Percentiles rank a stretch among this genome's conserved stretches.
Evolutionary conservation across 306 rosid species (phyloP).

Genomic region (Trichosanthes truncata): DNA sequence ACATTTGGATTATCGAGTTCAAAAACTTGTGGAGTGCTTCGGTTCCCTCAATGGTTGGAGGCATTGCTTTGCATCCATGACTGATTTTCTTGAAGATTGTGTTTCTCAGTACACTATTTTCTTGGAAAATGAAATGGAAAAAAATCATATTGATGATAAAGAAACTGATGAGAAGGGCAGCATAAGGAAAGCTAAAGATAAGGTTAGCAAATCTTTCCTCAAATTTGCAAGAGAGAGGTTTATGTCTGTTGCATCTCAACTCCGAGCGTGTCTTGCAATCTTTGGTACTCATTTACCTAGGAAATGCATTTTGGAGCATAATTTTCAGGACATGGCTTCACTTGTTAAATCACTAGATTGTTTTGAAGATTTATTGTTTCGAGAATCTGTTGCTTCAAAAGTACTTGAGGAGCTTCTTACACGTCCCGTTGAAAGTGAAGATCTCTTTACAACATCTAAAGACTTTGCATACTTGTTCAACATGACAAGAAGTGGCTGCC

Average conservation of each 20-base stretch:
- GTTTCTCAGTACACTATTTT: conserved; percentile 45
- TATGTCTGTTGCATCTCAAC: conserved; percentile 14
- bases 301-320: conserved; percentile 27
- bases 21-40: conserved; percentile 32
- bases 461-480: conserved; percentile 12
- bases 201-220: conserved; percentile 33
- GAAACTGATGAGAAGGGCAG: conserved; percentile 9
- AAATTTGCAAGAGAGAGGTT: conserved; percentile 42
- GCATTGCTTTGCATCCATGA: conserved; percentile 42
- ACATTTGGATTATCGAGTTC: conserved; percentile 50
- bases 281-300: conserved; percentile 45
- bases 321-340: conserved; percentile 20
- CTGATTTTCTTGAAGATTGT: conserved; percentile 45
- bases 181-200: conserved; percentile 3
- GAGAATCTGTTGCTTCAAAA: conserved; percentile 20
- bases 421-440: not conserved
- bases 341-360: conserved; percentile 23
- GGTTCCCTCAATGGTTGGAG: conserved; percentile 43
- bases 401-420: conserved; percentile 37
- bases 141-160: not conserved
- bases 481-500: conserved; percentile 27
- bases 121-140: conserved; percentile 32
- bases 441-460: conserved; percentile 3
- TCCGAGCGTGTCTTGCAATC: conserved; percentile 26
- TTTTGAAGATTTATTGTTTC: conserved; percentile 29